phyloP scores from a whole-genome alignment of 768 basidiomycete genomes.

The Boletus rubescentipes region DNA sequence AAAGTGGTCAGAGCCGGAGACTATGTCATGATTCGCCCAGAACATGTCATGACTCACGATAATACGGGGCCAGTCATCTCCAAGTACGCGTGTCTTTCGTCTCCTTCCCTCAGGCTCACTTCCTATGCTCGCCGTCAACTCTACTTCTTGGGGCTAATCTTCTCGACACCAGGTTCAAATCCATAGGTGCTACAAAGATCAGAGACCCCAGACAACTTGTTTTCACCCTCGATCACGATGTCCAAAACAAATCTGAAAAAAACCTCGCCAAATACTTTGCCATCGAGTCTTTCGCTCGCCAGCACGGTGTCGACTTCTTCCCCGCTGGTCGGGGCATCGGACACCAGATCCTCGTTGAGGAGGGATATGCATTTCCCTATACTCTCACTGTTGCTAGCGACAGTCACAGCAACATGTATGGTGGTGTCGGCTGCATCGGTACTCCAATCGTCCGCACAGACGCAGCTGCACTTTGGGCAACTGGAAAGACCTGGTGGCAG shows the following conservation, averaged over 20 bases:
- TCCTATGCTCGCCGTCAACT: not conserved
- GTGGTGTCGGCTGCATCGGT: conserved; percentile 94
- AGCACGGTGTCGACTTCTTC: conserved; percentile 89
- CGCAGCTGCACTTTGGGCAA: conserved; percentile 95
- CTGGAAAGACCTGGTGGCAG: conserved; percentile 99
- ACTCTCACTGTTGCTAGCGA: conserved; percentile 95
- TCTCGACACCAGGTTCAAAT: conserved; percentile 69
- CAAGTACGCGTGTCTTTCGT: conserved; percentile 58
- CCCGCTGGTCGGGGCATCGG: conserved; percentile 98
- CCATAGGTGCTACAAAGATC: conserved; percentile 86
- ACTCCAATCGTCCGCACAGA: conserved; percentile 97
- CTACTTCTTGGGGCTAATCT: conserved; percentile 1
- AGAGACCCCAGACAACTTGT: conserved; percentile 82
- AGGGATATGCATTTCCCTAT: conserved; percentile 96
- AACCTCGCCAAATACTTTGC: conserved; percentile 90
- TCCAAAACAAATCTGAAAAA: conserved; percentile 90
- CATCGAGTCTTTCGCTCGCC: conserved; percentile 88
- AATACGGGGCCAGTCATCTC: conserved; percentile 98
- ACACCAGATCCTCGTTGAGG: conserved; percentile 96
- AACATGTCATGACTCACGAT: conserved; percentile 98
- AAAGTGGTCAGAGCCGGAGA: conserved; percentile 89
- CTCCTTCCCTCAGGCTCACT: not conserved
- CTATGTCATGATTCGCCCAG: conserved; percentile 99
- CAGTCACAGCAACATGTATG: conserved; percentile 99
- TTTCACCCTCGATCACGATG: conserved; percentile 97